Evolutionary conservation across 345 rosid species (phyloP).

Genomic region (Euphorbia pulcherrima): DNA sequence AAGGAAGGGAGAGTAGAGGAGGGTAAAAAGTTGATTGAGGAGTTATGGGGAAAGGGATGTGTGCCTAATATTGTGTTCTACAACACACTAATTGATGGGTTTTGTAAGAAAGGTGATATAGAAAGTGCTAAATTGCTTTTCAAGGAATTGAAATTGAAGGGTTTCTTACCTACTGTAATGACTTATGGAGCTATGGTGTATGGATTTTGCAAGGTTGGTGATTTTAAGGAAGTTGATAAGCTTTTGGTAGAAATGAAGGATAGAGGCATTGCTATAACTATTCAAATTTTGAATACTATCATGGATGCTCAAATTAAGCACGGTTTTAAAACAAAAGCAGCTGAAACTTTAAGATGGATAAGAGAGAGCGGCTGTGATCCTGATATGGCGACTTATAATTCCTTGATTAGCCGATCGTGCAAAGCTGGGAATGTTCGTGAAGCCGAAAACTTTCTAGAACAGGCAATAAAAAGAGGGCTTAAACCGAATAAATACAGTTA

Average conservation of each 20-base stretch:
- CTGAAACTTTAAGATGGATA: slow-evolving; percentile 49
- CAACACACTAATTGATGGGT: slow-evolving; percentile 69
- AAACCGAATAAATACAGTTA: slow-evolving; percentile 44
- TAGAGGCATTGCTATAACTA: slow-evolving; percentile 46
- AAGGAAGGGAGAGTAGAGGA: slow-evolving; percentile 62
- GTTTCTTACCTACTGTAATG: slow-evolving; percentile 58
- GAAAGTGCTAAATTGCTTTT: slow-evolving; percentile 47
- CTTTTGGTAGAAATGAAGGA: slow-evolving; percentile 66
- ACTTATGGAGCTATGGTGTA: slow-evolving; percentile 63
- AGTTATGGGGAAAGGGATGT: slow-evolving; percentile 72
- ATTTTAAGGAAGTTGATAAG: slow-evolving; percentile 45
- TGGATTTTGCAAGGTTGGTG: slow-evolving; percentile 59
- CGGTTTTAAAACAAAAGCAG: slow-evolving; percentile 35
- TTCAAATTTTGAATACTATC: slow-evolving; percentile 48
- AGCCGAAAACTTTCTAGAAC: slow-evolving; percentile 57
- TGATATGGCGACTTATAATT: slow-evolving; percentile 62
- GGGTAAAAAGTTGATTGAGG: slow-evolving; percentile 58
- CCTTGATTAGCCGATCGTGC: slow-evolving; percentile 53
- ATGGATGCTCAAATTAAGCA: slow-evolving; percentile 53
- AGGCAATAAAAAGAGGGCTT: slow-evolving; percentile 51
- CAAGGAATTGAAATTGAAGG: slow-evolving; percentile 57
- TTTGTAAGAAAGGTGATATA: slow-evolving; percentile 44
- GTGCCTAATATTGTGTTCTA: slow-evolving; percentile 75
- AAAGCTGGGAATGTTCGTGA: slow-evolving; percentile 45
- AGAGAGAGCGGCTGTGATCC: slow-evolving; percentile 52